Evolutionary conservation across 2,329 filamentous ascomycete genomes (phyloP), one percentile per base, ranked within the genome.

Genomic region (Rhexocercosporidium sp.): DNA sequence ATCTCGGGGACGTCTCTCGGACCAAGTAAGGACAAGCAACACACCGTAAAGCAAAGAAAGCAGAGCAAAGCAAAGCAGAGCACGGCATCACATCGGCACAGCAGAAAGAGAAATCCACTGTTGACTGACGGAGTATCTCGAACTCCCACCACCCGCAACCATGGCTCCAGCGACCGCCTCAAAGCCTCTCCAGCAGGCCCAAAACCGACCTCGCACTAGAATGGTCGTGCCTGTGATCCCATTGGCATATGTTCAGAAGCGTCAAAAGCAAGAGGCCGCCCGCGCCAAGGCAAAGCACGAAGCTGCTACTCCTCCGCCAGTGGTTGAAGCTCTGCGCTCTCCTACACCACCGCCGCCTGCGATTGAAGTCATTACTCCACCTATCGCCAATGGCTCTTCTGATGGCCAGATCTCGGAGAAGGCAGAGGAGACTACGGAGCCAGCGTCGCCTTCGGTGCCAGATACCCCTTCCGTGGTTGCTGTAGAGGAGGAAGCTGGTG

Each of bases 1-100:
- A 76, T 76, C 75, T 77, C 76, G 76, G 76, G 76, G 76, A 78
- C 74, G 75, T 77, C 76, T 70, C 69, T 72, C 59, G 65, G 59
- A 65, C 57, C 59, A 67, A 59, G 39, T 60, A 64, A 60, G n/a
- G n/a, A n/a, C n/a, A n/a, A n/a, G n/a, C n/a, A n/a, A n/a, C n/a
- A n/a, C n/a, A n/a, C n/a, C 51, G 56, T 57, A 66, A 65, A 54
- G 29, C 56, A 59, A 47, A 47, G 44, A 47, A 57, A 51, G 59
- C 16, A 62, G 11, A 27, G 46, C 22, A 51, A 18, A 16, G 54
- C 27, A 51, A 41, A 16, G 25, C 20, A 41, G 34, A 37, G 34
- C 34, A 37, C 34, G 34, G 34, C 34, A 11, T 11, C 34, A 20
- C 44, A 29, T 49, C 46, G 25, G 29, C 31, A 41, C 31, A 37